Conservation (phyloP, 208 protist genomes). For the Wallacemonas rigidus region DNA sequence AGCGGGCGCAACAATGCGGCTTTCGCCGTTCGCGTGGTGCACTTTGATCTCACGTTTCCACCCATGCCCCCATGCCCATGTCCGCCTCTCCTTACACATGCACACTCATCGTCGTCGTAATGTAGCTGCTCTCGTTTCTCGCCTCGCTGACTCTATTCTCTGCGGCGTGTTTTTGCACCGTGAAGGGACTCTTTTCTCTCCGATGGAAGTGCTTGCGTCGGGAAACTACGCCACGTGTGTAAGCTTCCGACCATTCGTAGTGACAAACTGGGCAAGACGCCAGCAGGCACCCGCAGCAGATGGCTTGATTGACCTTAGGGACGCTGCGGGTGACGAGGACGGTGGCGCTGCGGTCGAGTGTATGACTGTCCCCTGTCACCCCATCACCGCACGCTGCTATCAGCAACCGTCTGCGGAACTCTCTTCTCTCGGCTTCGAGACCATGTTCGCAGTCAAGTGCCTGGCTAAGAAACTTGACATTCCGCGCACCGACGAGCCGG, state of each 20-base stretch:
- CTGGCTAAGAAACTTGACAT: constrained; percentile 10
- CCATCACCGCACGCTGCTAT: background rate
- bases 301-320: background rate
- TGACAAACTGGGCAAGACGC: background rate
- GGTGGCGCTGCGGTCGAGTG: background rate
- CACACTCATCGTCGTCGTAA: no score
- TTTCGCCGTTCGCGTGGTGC: no score
- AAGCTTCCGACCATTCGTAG: background rate
- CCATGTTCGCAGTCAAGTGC: constrained; percentile 4
- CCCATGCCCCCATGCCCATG: no score
- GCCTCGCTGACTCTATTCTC: no score
- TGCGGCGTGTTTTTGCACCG: no score
- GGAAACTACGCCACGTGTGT: constrained; percentile 13
- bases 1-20: no score
- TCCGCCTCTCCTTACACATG: no score
- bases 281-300: background rate
- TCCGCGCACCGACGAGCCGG: background rate
- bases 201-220: constrained; percentile 3
- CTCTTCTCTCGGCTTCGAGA: constrained; percentile 9
- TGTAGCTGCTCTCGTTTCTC: no score
- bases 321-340: background rate
- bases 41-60: no score
- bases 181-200: no score
- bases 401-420: constrained; percentile 9
- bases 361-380: background rate